Evolutionary conservation across 768 basidiomycete genomes (phyloP), one percentile per base, ranked within the genome.

Genomic region (Pleurotus eryngii): DNA sequence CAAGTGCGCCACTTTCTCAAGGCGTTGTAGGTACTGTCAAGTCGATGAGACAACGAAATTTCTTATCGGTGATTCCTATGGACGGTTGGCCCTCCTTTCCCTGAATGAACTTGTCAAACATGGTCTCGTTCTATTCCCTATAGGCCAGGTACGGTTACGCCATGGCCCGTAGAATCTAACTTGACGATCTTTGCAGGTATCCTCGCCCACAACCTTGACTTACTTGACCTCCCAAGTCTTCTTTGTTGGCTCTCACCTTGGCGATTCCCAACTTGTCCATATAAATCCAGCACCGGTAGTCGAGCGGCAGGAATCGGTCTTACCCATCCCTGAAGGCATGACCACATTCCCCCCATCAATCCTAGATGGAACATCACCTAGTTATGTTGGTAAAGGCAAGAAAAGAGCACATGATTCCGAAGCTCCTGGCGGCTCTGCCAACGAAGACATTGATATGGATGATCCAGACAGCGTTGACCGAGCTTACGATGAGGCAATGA

Each of bases 171-270:
- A 2, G n/a, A 35, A 17, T 14, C 9, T 56, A 8, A 1, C 53
- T 42, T 57, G n/a, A 40, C 24, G 51, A 11, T 45, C 30, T 35
- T 17, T 24, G 11, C 17, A 92, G 90, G 81, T 81, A 27, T 90
- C 92, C 1, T 77, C 91, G 8, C 75, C 92, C 0, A 89, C 78
- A 8, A 80, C 84, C 9, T 65, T 96, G 58, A 84, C 88, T 1
- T 87, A 92, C 63, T 76, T 97, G 11, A 77, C 84, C 4, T 79
- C 82, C 47, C 86, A 90, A 67, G 70, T 81, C 7, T 60, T 94
- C 6, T 96, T 86, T 64, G 74, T 94, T 18, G 90, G 92, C 15
- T 95, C 93, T 5, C 89, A 92, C 61, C 74, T 81, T 14, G 92
- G 91, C 15, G 86, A 95, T 67, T 89, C 92, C 1, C 90, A 93